These are phyloP conservation scores for Pecoramyces ruminantium DNA, from an alignment of 192 early-diverging fungal species.

Conservation along the genomic window DNA sequence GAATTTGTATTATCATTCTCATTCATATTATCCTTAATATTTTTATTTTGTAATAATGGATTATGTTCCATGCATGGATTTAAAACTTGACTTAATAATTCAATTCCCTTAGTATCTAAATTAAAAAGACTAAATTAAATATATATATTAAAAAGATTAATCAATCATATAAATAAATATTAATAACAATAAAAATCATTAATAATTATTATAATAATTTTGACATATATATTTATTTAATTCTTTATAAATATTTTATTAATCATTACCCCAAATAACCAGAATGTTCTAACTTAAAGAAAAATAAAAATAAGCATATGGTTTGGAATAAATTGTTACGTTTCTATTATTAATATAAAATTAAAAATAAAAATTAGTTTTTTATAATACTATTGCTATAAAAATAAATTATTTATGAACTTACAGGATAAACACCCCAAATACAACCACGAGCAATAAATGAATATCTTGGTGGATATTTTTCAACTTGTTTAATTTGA, in stretches of 20 bases:
- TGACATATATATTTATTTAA: no score
- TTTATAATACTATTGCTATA: no score
- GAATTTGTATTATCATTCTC: neutral
- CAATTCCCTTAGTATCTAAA: neutral
- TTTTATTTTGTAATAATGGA: neutral
- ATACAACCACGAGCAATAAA: slow-evolving; percentile 9
- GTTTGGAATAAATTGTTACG: slow-evolving; percentile 24
- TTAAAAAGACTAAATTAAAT: neutral
- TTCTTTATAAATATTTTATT: no score
- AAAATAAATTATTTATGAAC: no score
- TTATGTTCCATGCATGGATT: neutral
- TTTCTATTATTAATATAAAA: slow-evolving; percentile 8
- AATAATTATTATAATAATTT: no score
- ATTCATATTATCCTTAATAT: neutral
- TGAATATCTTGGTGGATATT: slow-evolving; percentile 15
- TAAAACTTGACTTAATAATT: neutral
- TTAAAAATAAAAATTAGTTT: no score
- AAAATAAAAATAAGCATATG: slow-evolving; percentile 16
- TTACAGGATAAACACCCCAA: slow-evolving; percentile 16
- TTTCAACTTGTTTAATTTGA: slow-evolving; percentile 13
- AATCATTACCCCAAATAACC: slow-evolving; percentile 18
- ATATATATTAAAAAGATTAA: no score
- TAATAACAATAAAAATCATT: no score
- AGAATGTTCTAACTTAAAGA: slow-evolving; percentile 10
- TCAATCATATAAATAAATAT: no score